phyloP scores from a whole-genome alignment of 2,329 filamentous ascomycete genomes.

The Colletotrichum sp. region DNA sequence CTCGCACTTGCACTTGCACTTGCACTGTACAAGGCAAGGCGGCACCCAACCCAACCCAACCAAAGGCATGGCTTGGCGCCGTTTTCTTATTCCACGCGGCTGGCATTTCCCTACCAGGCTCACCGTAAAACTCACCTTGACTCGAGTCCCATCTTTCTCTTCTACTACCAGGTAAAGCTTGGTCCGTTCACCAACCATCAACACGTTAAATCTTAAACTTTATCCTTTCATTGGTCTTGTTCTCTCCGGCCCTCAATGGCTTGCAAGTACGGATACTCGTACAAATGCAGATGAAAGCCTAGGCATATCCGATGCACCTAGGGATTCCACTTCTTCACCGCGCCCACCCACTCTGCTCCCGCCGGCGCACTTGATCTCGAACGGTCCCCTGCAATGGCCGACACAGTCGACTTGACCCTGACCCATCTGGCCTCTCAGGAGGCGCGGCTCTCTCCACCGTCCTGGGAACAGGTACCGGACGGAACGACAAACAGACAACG shows the following conservation, averaged over 20 bases:
- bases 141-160: neutral
- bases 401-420: neutral
- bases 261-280: neutral
- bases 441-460: neutral
- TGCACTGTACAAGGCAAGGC: too few relatives aligned
- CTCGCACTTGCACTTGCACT: too few relatives aligned
- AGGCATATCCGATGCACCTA: neutral
- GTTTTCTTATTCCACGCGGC: neutral
- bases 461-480: constrained; percentile 9
- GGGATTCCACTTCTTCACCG: neutral
- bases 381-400: constrained; percentile 1
- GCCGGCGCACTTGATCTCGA: constrained; percentile 2
- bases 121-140: neutral
- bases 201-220: neutral
- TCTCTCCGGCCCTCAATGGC: neutral
- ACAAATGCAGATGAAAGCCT: neutral
- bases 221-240: neutral
- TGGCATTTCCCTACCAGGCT: neutral
- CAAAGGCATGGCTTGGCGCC: neutral
- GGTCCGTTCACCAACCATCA: neutral
- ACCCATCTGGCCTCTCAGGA: neutral
- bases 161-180: neutral
- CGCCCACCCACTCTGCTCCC: neutral
- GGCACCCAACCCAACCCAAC: too few relatives aligned
- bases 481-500: neutral